Percentiles rank a stretch among this genome's conserved stretches.
Conservation (phyloP, 176 grass and related monocot species). For the Musa beccarii region DNA sequence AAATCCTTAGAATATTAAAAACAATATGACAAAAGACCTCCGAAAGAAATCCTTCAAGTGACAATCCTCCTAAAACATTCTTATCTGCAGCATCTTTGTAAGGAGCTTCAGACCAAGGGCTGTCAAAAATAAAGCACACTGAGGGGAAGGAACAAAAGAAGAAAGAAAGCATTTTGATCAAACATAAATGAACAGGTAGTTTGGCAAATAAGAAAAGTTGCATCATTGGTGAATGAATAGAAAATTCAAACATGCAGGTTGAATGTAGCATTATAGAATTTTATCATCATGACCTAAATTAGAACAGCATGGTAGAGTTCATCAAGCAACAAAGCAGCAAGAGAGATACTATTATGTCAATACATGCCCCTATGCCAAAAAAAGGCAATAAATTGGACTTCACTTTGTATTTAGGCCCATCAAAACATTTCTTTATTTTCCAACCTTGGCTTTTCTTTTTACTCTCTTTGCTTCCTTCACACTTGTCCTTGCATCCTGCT, state of each 20-base stretch:
- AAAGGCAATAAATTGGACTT: no score
- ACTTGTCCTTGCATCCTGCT: no score
- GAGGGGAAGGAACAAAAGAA: background rate
- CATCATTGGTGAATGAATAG: background rate
- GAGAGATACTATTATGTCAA: background rate
- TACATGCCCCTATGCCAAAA: no score
- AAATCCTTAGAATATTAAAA: background rate
- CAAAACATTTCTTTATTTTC: no score
- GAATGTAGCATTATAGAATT: no score
- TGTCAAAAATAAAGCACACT: constrained; percentile 26
- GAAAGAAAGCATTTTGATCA: background rate
- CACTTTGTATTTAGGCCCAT: no score
- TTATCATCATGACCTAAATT: no score
- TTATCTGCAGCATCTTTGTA: constrained; percentile 84
- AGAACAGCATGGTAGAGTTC: no score
- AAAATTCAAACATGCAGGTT: background rate
- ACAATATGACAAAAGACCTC: constrained; percentile 34
- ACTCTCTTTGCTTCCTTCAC: no score
- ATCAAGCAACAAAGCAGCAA: background rate
- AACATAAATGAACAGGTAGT: no score
- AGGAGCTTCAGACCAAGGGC: constrained; percentile 63
- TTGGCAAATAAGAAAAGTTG: background rate
- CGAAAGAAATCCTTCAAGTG: constrained; percentile 91
- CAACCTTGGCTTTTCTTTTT: no score
- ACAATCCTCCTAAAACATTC: constrained; percentile 83